Evolutionary conservation across 352 stramenopile species (phyloP), one percentile per base, ranked within the genome.

Genomic region (Phytophthora pisi): DNA sequence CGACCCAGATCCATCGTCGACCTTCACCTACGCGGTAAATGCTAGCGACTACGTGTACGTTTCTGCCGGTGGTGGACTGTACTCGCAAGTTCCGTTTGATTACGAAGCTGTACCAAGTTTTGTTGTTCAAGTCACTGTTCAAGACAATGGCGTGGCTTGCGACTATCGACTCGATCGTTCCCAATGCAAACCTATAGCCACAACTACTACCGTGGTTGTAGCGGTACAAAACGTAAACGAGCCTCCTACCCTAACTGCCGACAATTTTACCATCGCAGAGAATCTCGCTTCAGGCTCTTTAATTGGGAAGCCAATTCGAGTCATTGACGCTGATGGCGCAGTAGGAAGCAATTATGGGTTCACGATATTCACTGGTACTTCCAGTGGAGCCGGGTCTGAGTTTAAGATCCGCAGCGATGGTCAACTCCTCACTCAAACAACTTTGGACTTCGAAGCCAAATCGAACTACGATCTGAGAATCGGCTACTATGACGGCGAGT

Each of bases 161-260:
- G 49, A 64, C 6, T 6, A 45, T 8, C 30, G 23, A 16, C 38
- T 73, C 15, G 68, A 76, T n/a, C 13, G 11, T 13, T 64, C 57
- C 24, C 16, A 45, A 45, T 76, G 64, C 23, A 23, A 66, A 7
- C 34, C 64, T 5, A 60, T 76, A 8, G 46, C 38, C 0, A 50
- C 23, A 10, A 64, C 50, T 34, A 57, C 36, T 23, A 47, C 36
- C 15, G 20, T 57, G 7, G n/a, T 63, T 31, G 46, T 73, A 16
- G 42, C 20, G 4, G 23, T 86, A 34, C 34, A 61, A 23, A 78
- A 90, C 53, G 73, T 84, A 1, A 90, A 90, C 52, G 82, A 90
- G 53, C 61, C 82, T 1, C 82, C 82, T 0, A 56, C 40, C 9
- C 24, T 90, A 6, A 13, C 63, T 0, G 6, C 57, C 13, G 57